Percentiles rank a stretch among this genome's conserved stretches.
Evolutionary conservation across 2,329 filamentous ascomycete genomes (phyloP).

Genomic region (Aspergillus sp.): DNA sequence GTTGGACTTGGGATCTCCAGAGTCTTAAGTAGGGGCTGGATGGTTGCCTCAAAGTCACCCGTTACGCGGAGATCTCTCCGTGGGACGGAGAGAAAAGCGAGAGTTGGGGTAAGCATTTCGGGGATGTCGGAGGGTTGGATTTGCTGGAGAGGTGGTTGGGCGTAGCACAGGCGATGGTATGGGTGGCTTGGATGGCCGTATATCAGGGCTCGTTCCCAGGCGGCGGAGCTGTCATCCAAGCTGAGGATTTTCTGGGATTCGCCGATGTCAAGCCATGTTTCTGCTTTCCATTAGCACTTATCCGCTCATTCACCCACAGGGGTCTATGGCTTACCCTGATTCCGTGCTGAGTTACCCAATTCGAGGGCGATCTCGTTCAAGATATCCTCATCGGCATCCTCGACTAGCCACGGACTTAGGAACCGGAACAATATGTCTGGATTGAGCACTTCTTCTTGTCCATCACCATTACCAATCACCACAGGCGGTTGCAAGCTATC

Average conservation of each 20-base stretch:
- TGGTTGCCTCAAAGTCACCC: conserved; percentile 12
- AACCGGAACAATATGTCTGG: conserved; percentile 6
- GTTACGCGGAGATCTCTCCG: conserved; percentile 7
- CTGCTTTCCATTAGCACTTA: background rate
- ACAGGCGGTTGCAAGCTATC: conserved; percentile 1
- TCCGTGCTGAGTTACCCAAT: conserved; percentile 7
- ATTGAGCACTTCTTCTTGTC: conserved; percentile 1
- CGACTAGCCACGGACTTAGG: conserved; percentile 4
- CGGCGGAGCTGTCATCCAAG: conserved; percentile 1
- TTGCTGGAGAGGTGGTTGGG: conserved; percentile 6
- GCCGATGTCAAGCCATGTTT: conserved; percentile 9
- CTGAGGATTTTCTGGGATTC: background rate
- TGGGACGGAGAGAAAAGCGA: conserved; percentile 14
- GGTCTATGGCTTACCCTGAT: conserved; percentile 7
- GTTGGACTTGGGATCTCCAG: conserved; percentile 6
- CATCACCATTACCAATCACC: background rate
- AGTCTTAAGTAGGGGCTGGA: conserved; percentile 11
- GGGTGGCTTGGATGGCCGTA: conserved; percentile 15
- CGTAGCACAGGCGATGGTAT: conserved; percentile 10
- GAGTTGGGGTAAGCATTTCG: conserved; percentile 9
- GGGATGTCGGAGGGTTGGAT: conserved; percentile 9
- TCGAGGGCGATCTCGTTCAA: conserved; percentile 6
- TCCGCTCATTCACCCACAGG: no score
- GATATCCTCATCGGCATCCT: background rate
- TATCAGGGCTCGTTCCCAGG: conserved; percentile 11